Conservation (phyloP, 2,329 filamentous ascomycete species). For the Alternaria novae-zelandiae region DNA sequence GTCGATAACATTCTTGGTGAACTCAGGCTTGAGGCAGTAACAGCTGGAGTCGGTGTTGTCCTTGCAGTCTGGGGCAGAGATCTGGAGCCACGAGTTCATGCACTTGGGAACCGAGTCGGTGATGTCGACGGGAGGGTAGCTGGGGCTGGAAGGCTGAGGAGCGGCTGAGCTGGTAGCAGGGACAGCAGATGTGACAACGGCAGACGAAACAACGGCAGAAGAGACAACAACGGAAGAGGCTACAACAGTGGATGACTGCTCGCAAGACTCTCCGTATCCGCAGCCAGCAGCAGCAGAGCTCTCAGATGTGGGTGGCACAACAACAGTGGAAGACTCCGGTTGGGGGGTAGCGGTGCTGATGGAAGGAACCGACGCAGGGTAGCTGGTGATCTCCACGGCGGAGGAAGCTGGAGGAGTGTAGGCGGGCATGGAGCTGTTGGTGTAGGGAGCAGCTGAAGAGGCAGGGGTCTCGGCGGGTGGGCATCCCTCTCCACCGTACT, state of each 20-base stretch:
- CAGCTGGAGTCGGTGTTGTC: constrained; percentile 83
- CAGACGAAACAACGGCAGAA: background rate
- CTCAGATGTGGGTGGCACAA: constrained; percentile 7
- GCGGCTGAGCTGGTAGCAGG: constrained; percentile 18
- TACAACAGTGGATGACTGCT: constrained; percentile 14
- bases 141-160: constrained; percentile 28
- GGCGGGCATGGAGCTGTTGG: constrained; percentile 25
- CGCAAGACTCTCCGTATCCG: constrained; percentile 24
- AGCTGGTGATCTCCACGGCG: background rate
- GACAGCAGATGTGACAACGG: constrained; percentile 1
- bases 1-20: constrained; percentile 78
- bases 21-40: constrained; percentile 82
- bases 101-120: constrained; percentile 82
- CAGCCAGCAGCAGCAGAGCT: constrained; percentile 10
- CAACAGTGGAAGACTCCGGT: constrained; percentile 8
- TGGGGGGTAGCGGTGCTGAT: constrained; percentile 14
- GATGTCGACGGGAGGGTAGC: constrained; percentile 45
- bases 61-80: constrained; percentile 69
- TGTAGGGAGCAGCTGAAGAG: constrained; percentile 16
- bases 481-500: constrained; percentile 1
- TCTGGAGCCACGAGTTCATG: constrained; percentile 84
- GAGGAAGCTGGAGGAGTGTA: constrained; percentile 10
- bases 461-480: constrained; percentile 7
- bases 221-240: constrained; percentile 6
- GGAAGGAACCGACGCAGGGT: background rate